A percentile compares a stretch with the other conserved stretches of the same genome.
Conservation (phyloP, 2,329 filamentous ascomycete genomes). For the Cercospora sp. region DNA sequence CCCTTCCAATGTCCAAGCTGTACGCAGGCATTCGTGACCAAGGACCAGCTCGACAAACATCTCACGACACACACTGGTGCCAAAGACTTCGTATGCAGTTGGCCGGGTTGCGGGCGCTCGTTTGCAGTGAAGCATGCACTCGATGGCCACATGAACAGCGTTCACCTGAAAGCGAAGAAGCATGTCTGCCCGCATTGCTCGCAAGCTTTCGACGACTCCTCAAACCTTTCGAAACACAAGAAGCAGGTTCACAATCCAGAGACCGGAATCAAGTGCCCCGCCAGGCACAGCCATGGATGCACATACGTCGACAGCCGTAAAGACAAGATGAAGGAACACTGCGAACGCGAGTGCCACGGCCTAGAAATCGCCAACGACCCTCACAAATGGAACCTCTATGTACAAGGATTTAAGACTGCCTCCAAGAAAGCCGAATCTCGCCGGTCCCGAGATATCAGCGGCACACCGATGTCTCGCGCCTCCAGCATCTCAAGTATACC, state of each 20-base stretch:
- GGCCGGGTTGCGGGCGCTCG: conserved; percentile 46
- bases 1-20: conserved; percentile 55
- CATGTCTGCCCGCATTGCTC: conserved; percentile 38
- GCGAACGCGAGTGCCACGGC: conserved; percentile 30
- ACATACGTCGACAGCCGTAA: conserved; percentile 32
- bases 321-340: conserved; percentile 33
- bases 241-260: conserved; percentile 33
- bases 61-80: conserved; percentile 66
- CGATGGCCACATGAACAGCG: conserved; percentile 58
- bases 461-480: conserved; percentile 22
- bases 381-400: conserved; percentile 30
- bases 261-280: conserved; percentile 30
- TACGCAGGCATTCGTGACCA: conserved; percentile 61
- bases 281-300: conserved; percentile 28
- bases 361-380: conserved; percentile 29
- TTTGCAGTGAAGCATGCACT: conserved; percentile 69
- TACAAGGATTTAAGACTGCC: conserved; percentile 30
- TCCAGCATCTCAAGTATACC: conserved; percentile 24
- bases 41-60: conserved; percentile 68
- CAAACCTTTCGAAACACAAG: conserved; percentile 40
- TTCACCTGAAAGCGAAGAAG: conserved; percentile 54
- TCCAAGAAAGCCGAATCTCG: conserved; percentile 27
- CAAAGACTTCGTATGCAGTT: conserved; percentile 61
- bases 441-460: conserved; percentile 21
- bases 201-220: conserved; percentile 41